Conservation (phyloP, 1,284 basidiomycete species). For the Puccinia brachypodii region DNA sequence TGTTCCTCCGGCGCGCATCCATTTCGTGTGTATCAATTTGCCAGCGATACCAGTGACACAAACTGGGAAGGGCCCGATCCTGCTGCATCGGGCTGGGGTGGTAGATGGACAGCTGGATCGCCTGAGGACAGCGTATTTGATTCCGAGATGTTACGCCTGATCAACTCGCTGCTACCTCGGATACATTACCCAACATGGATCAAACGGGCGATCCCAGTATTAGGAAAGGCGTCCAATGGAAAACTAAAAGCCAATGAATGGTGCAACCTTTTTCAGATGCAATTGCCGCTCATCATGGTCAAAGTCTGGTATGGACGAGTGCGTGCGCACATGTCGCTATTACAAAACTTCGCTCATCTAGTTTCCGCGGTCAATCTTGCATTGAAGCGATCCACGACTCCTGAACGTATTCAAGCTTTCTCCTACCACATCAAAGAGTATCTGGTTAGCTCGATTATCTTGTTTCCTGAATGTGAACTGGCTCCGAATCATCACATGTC, state of each 20-base stretch:
- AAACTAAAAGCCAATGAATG: conserved; percentile 50
- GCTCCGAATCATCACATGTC: conserved; percentile 42
- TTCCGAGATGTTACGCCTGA: background rate
- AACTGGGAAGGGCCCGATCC: too few relatives aligned
- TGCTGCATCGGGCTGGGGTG: background rate
- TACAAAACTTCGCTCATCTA: conserved; percentile 41
- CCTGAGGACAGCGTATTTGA: background rate
- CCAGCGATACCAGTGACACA: background rate
- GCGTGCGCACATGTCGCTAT: background rate
- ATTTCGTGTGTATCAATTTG: background rate
- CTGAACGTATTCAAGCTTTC: background rate
- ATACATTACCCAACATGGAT: conserved; percentile 32
- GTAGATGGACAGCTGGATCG: background rate
- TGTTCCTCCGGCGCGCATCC: background rate
- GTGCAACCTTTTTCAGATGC: conserved; percentile 27
- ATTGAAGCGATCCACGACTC: conserved; percentile 6
- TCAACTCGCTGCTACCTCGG: background rate
- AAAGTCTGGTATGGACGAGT: background rate
- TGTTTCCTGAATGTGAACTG: conserved; percentile 2
- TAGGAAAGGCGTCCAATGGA: conserved; percentile 41
- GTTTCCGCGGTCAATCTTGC: conserved; percentile 29
- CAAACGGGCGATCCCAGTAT: background rate
- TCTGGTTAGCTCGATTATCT: conserved; percentile 11
- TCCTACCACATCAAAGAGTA: conserved; percentile 16
- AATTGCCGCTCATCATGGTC: conserved; percentile 26